These are phyloP conservation scores for Brassica rapa DNA, from an alignment of 345 rosid species.

Conservation along the genomic window DNA sequence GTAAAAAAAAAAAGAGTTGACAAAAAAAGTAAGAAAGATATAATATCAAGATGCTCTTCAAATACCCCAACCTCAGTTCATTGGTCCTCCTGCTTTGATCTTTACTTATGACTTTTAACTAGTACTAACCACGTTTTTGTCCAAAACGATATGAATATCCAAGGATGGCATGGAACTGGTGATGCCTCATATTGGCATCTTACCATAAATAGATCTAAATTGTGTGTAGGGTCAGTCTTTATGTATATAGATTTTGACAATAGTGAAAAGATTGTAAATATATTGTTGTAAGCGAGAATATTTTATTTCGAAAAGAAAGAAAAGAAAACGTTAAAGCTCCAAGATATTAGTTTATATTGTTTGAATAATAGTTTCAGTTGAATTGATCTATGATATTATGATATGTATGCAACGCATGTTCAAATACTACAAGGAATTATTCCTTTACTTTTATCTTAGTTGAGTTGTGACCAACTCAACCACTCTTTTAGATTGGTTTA, in stretches of 20 bases:
- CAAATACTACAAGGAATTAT: not conserved
- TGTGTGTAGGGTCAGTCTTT: not conserved
- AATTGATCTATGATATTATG: not conserved
- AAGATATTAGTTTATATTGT: not conserved
- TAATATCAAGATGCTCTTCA: conserved; percentile 25
- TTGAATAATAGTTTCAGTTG: not conserved
- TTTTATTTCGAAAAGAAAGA: not conserved
- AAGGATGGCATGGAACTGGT: not conserved
- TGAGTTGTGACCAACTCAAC: not conserved
- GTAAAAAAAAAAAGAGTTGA: no score
- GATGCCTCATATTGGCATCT: not conserved
- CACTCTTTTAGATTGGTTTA: not conserved
- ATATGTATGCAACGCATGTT: not conserved
- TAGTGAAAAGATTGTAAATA: not conserved
- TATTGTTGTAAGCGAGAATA: not conserved
- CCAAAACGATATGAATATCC: not conserved
- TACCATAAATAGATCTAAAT: not conserved
- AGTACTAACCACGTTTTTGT: conserved; percentile 17
- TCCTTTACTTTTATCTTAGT: not conserved
- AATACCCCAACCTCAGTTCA: not conserved
- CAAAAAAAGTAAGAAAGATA: not conserved
- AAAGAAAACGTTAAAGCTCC: not conserved
- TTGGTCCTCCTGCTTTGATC: conserved; percentile 31
- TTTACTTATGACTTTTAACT: conserved; percentile 1
- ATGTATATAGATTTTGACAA: not conserved